Conservation (phyloP, 306 rosid species). For the Boehmeria nivea region DNA sequence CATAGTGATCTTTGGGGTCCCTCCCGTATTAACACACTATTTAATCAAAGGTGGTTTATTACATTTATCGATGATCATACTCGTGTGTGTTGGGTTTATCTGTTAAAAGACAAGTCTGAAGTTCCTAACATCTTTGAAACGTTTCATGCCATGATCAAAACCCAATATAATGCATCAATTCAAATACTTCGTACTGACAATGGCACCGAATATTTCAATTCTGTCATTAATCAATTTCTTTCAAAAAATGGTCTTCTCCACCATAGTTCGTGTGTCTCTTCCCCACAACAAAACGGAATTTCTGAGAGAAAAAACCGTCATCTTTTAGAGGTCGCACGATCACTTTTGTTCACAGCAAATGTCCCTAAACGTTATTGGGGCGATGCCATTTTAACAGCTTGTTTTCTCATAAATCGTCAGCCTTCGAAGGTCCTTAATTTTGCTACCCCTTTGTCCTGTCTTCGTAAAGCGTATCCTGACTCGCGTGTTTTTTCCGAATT, state of each 20-base stretch:
- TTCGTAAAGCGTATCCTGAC: not conserved
- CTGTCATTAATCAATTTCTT: not conserved
- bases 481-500: not conserved
- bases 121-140: not conserved
- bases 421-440: not conserved
- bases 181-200: not conserved
- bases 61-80: not conserved
- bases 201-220: not conserved
- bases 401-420: not conserved
- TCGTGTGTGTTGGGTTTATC: constrained; percentile 2
- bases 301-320: not conserved
- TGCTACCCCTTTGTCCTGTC: not conserved
- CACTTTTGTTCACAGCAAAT: not conserved
- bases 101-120: not conserved
- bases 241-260: not conserved
- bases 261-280: not conserved
- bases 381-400: not conserved
- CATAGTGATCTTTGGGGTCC: not conserved
- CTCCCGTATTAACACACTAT: not conserved
- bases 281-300: not conserved
- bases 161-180: not conserved
- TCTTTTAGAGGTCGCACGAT: not conserved
- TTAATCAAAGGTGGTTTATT: not conserved
- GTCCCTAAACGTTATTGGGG: constrained; percentile 1
- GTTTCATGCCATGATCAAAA: not conserved